Evolutionary conservation across 139 green algal genomes (phyloP), one percentile per base, ranked within the genome.

Genomic region (Chlorella sp.): DNA sequence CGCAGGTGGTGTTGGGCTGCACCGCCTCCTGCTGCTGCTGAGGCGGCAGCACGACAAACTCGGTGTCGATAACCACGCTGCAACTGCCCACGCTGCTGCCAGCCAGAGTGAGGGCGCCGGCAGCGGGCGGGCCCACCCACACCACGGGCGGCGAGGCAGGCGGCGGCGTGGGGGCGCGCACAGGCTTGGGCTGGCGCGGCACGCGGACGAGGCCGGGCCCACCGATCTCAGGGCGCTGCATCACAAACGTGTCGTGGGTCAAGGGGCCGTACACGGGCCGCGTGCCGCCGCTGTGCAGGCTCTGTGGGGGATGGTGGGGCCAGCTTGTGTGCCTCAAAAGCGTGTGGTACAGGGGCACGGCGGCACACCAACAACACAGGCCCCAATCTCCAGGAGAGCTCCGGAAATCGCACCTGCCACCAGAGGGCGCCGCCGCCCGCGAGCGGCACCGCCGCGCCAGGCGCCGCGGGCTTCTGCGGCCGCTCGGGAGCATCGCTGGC

Each of bases 1-100:
- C 18, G 44, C 72, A 85, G n/a, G 39, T 71, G 21, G 64, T 87
- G 68, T 87, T 87, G 70, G 65, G 81, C 41, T 60, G 63, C 63
- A 60, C 26, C 36, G 60, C 64, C 41, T 39, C 2, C 41, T 39
- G 25, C 67, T 36, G 64, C 30, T 30, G 6, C 28, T 16, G n/a
- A 1, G 78, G 36, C 38, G 47, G 51, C 51, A 85, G 67, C 25
- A 85, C 60, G 1, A 62, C 81, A 30, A 44, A 86, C 3, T 79
- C 65, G 23, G 72, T 87, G 30, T 89, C 72, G 21, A 80, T 80
- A 5, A 87, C 73, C 13, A 87, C 39, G 44, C 63, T 56, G 51
- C 68, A 34, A 25, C 32, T 36, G 7, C 63, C 65, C 65, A 85
- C 23, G 65, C 47, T 51, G 44, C 32, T 69, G 51, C 80, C 67